Base-by-base conservation (phyloP, 2,329 filamentous ascomycete species). In the Rhinocladiella similis region DNA sequence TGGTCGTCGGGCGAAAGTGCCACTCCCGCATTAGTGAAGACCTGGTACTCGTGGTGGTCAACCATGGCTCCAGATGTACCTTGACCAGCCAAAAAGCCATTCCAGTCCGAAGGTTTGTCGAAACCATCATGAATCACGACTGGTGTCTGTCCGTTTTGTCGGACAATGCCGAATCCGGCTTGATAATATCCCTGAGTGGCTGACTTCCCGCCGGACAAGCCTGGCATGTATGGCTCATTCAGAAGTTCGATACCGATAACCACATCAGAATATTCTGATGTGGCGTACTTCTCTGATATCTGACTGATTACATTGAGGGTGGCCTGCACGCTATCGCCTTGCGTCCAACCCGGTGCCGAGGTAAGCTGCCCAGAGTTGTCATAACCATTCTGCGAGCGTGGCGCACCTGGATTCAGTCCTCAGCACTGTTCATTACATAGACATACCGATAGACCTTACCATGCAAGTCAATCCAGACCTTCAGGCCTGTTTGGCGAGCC, bases 21-120 rank as follows among this genome's bases (percentile, higher is more conserved):
- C 27, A 86, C 72, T 25, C 81, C 72, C 0, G 71, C 73, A 20
- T 77, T 70, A 57, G 75, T 77, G 71, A 88, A 88, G 56, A 85
- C 77, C 67, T 88, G 82, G 67, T 89, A 89, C 66, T 88, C 83
- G 67, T 89, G 86, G 56, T 86, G 84, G 66, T 89, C 86, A 60
- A 89, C 71, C 45, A 82, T 80, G 39, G 87, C 79, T 46, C 82
- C 80, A 47, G 68, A 68, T 56, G 72, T 70, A 9, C 71, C 73
- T 25, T 69, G 66, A 18, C 81, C 78, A 0, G 72, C 74, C 63
- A 87, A 75, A 69, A 83, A 84, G 4, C 77, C 81, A 64, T 88
- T 88, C 81, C 83, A 89, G 5, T 73, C 75, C 43, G 71, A 76
- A 1, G 82, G 77, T 1, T 74, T 63, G 22, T 65, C 48, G 57